Percentiles rank a stretch among this genome's conserved stretches.
These are phyloP conservation scores for Fusarium citri DNA, from an alignment of 2,329 filamentous ascomycete genomes.

Conservation along the genomic window DNA sequence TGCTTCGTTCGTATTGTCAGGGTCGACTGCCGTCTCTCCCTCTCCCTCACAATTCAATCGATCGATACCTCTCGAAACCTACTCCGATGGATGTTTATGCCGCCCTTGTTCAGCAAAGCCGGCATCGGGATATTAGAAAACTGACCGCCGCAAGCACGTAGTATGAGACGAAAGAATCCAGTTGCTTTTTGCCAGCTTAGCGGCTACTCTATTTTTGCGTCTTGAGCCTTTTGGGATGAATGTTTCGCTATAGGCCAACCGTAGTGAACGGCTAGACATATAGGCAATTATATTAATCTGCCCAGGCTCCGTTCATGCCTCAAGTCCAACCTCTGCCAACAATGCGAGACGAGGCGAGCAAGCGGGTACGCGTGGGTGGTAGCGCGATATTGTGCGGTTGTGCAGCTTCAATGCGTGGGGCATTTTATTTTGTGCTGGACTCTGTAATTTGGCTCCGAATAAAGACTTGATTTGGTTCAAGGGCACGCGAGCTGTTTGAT, in stretches of 20 bases:
- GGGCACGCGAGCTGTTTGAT: slow-evolving; percentile 33
- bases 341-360: slow-evolving; percentile 21
- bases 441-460: slow-evolving; percentile 25
- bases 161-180: background rate
- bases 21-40: slow-evolving; percentile 36
- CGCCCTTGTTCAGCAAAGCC: slow-evolving; percentile 22
- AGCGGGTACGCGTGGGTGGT: slow-evolving; percentile 31
- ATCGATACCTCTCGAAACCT: slow-evolving; percentile 19
- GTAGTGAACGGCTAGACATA: slow-evolving; percentile 19
- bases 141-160: background rate
- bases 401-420: slow-evolving; percentile 30
- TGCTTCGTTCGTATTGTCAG: slow-evolving; percentile 13
- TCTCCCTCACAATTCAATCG: too few relatives aligned
- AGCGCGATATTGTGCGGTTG: slow-evolving; percentile 16
- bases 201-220: background rate
- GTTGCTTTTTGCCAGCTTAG: background rate
- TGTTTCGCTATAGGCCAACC: background rate
- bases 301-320: slow-evolving; percentile 34
- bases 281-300: slow-evolving; percentile 44
- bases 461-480: slow-evolving; percentile 33
- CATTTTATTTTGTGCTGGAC: slow-evolving; percentile 16
- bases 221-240: background rate
- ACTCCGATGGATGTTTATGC: slow-evolving; percentile 34
- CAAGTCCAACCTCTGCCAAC: slow-evolving; percentile 22
- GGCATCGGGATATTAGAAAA: background rate